Percentiles rank a stretch among this genome's conserved stretches.
These are phyloP conservation scores for Fraxinus xanthoxyloides DNA, from an alignment of 305 asterid species.

Conservation along the genomic window DNA sequence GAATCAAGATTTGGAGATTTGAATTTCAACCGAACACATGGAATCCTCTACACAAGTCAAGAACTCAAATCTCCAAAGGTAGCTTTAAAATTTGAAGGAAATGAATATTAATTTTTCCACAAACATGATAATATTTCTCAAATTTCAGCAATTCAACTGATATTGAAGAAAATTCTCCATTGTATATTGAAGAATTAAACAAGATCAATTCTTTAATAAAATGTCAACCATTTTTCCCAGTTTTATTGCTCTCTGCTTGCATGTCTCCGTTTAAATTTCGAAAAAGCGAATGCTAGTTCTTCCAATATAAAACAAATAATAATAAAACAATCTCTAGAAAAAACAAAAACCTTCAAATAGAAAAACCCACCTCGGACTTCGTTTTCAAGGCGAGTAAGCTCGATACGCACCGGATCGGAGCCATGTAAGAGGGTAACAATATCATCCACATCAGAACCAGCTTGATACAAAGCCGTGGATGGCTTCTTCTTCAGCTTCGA, in stretches of 20 bases:
- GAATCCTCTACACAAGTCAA: neutral
- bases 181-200: neutral
- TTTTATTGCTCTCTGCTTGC: neutral
- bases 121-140: neutral
- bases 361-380: slow-evolving; percentile 60
- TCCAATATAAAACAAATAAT: neutral
- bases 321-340: neutral
- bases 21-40: slow-evolving; percentile 14
- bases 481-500: slow-evolving; percentile 55
- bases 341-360: neutral
- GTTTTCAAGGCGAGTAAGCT: slow-evolving; percentile 92
- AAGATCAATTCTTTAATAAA: slow-evolving; percentile 7
- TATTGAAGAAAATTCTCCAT: neutral
- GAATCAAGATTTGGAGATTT: slow-evolving; percentile 2
- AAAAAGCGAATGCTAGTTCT: neutral
- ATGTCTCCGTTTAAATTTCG: neutral
- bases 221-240: neutral
- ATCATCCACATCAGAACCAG: slow-evolving; percentile 65
- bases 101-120: neutral
- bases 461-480: slow-evolving; percentile 30
- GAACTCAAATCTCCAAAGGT: neutral
- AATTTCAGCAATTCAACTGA: neutral
- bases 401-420: slow-evolving; percentile 90
- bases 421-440: slow-evolving; percentile 69
- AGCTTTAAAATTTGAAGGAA: neutral